Conservation (phyloP, 768 basidiomycete genomes). For the Collybia nuda region DNA sequence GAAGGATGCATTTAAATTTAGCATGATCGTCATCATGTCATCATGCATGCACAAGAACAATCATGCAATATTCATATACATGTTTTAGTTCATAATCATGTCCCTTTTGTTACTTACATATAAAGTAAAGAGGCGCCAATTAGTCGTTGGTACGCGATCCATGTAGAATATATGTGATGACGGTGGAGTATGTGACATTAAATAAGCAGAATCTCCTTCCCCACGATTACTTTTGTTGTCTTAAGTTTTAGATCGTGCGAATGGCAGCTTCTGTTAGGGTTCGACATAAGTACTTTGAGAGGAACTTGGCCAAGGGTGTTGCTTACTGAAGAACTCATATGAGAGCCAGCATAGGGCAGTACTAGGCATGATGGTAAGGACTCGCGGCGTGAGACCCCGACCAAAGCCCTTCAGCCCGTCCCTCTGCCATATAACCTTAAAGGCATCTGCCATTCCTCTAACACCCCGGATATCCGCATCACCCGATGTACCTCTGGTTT, state of each 20-base stretch:
- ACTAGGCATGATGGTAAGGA: conserved; percentile 94
- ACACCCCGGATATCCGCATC: conserved; percentile 85
- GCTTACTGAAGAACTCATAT: conserved; percentile 98
- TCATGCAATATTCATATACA: too few species aligned
- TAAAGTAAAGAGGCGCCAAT: too few species aligned
- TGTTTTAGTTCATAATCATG: too few species aligned
- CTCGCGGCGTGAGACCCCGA: conserved; percentile 86
- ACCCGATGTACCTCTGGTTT: conserved; percentile 88
- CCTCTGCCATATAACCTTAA: conserved; percentile 81
- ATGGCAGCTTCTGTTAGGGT: conserved; percentile 58
- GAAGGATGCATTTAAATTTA: not conserved
- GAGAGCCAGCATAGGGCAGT: conserved; percentile 98
- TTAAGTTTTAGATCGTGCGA: conserved; percentile 40
- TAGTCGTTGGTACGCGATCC: too few species aligned
- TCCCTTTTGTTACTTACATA: too few species aligned
- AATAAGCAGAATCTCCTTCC: not conserved
- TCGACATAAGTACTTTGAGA: conserved; percentile 10
- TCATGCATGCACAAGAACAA: not conserved
- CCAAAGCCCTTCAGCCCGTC: conserved; percentile 86
- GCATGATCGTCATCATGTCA: conserved; percentile 13
- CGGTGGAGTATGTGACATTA: too few species aligned
- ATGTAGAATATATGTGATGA: conserved; percentile 6
- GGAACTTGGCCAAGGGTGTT: not conserved
- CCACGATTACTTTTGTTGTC: not conserved
- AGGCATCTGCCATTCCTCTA: conserved; percentile 84